phyloP scores from a whole-genome alignment of 2,329 filamentous ascomycete species.

The Pleomassaria siparia region DNA sequence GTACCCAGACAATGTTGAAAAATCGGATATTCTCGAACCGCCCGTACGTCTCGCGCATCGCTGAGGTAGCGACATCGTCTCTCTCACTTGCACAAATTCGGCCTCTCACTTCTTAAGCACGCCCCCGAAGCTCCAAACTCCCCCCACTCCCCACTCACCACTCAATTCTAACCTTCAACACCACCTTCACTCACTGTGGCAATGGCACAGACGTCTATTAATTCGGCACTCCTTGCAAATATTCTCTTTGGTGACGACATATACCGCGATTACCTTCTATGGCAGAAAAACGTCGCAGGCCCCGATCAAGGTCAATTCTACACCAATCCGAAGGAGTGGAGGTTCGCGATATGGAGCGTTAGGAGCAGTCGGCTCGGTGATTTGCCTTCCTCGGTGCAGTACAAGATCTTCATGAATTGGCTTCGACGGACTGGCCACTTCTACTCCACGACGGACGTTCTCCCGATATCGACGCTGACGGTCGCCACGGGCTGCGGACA shows the following conservation, averaged over 20 bases:
- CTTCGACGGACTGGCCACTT: neutral
- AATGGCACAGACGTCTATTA: too few relatives aligned
- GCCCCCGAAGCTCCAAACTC: too few relatives aligned
- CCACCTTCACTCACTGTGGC: neutral
- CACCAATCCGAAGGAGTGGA: neutral
- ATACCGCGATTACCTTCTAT: neutral
- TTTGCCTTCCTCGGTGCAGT: neutral
- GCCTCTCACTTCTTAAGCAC: too few relatives aligned
- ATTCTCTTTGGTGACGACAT: neutral
- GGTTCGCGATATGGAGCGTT: neutral
- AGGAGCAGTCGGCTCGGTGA: neutral
- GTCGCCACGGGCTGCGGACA: neutral
- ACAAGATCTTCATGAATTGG: neutral
- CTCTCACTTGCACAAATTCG: too few relatives aligned
- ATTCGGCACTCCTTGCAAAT: neutral
- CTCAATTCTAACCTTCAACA: neutral
- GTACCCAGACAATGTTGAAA: too few relatives aligned
- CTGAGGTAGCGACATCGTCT: too few relatives aligned
- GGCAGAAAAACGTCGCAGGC: neutral
- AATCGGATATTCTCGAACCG: too few relatives aligned
- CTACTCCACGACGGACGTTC: neutral
- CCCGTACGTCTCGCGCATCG: too few relatives aligned
- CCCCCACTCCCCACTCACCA: too few relatives aligned
- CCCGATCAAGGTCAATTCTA: neutral
- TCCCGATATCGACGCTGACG: neutral